Base-by-base conservation (phyloP, 2,329 filamentous ascomycete species). In the Pyrenochaeta sp. region DNA sequence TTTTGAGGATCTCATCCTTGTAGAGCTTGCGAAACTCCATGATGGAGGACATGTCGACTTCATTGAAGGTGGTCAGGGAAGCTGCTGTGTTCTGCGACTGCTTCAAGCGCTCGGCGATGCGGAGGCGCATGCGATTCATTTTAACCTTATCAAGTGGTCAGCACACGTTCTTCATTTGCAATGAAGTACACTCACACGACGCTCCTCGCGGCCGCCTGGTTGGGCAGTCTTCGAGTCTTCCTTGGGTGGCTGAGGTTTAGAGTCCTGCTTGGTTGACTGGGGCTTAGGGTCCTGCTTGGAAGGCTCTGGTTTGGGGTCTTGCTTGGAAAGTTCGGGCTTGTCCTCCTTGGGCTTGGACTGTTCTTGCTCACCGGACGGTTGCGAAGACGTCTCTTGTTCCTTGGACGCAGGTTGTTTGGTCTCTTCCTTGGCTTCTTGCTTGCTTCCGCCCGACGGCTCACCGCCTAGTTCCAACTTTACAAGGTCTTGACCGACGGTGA, bases 41-140 rank as follows among this genome's bases (percentile, higher is more conserved):
- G 44, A 99, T 83, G 18, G 90, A 91, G 29, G 94, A 96, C 95
- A 99, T 99, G 77, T 99, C 95, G 57, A 99, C 95, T 79, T 98
- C 94, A 78, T 99, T 97, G 85, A 99, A 99, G 21, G 95, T 99
- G 42, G 95, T 98, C 47, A 99, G 84, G 3, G 95, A 97, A 39
- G 95, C 95, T 45, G 95, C 94, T 1, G 95, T 98, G 81, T 99
- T 99, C 77, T 99, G 95, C 17, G 95, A 98, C 77, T 99, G 95
- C 87, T 99, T 99, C 63, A 99, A 86, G 67, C 95, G 92, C 82
- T 99, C 95, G 45, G 95, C 92, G 67, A 98, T 99, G 58, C 95
- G 89, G 57, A 98, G 87, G 63, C 95, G 92, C 95, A 99, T 99
- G 63, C 95, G 92, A 83, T 98, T 98, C 95, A 99, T 99, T 85